Conservation (phyloP, 225 moss, liverwort and hornwort species). For the Asterella californica region DNA sequence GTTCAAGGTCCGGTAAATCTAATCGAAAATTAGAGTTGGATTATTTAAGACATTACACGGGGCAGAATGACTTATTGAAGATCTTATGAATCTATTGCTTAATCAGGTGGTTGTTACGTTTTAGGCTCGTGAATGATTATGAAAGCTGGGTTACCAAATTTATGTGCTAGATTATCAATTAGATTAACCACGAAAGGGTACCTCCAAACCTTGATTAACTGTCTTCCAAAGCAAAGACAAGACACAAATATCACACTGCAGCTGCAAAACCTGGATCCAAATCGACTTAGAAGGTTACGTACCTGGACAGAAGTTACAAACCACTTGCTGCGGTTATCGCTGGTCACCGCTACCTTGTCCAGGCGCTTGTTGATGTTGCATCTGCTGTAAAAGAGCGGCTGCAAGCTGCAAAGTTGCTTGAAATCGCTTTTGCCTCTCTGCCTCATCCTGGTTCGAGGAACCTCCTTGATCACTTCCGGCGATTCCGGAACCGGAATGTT, state of each 20-base stretch:
- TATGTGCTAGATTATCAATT: not conserved
- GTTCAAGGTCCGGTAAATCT: not conserved
- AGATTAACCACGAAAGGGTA: not conserved
- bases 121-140: not conserved
- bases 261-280: not conserved
- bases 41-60: not conserved
- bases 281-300: not conserved
- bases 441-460: constrained; percentile 46
- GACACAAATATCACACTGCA: not conserved
- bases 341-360: constrained; percentile 28
- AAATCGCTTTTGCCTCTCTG: constrained; percentile 65
- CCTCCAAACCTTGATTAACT: not conserved
- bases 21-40: not conserved
- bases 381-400: constrained; percentile 87
- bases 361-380: constrained; percentile 75
- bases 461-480: constrained; percentile 48
- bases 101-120: not conserved
- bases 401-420: constrained; percentile 94
- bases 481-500: constrained; percentile 23
- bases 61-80: not conserved
- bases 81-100: not conserved
- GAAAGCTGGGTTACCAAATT: not conserved
- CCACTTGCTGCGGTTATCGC: constrained; percentile 5
- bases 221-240: no score
- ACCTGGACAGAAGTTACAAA: not conserved